Evolutionary conservation across 257 asterid genomes (phyloP), one percentile per base, ranked within the genome.

Genomic region (Eustoma russellianum): DNA sequence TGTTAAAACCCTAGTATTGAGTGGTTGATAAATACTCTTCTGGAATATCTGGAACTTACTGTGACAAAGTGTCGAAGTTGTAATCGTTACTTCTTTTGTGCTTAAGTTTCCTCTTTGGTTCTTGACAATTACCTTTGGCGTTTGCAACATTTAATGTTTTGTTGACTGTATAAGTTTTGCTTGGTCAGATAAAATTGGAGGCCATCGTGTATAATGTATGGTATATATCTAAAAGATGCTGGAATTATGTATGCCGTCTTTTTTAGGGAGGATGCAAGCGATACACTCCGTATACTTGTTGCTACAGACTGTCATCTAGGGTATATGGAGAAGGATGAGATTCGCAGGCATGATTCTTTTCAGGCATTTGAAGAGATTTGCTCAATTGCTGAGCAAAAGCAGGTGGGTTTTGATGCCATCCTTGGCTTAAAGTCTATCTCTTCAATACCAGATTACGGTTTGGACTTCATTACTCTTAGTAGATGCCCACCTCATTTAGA

Each of bases 271-370:
- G 93, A 77, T 60, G 67, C 46, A 5, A 70, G 74, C 40, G 41
- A 77, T 65, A 72, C 83, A 65, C 80, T 87, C 56, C 88, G 93
- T 48, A 45, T 91, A 70, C 79, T 91, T 55, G 86, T 91, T 17
- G 98, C 98, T 48, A 91, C 96, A 0, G 98, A 91, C 72, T 91
- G 98, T 68, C 98, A 91, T 75, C 86, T 91, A 50, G 98, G 98
- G 46, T 91, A 91, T 62, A 84, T 91, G 96, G 98, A 91, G 82
- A 91, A 82, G 84, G 95, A 91, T 73, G 98, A 91, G 73, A 68
- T 87, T 48, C 93, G 98, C 33, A 72, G 98, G 74, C 94, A 91
- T 6, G 99, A 92, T 69, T 92, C 99, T 0, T 88, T 92, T 63
- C 84, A 76, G 84, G 89, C 99, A 35, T 92, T 92, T 61, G 97